Evolutionary conservation across 805 yeast genomes (phyloP), one percentile per base, ranked within the genome.

Genomic region (Tetrapisispora phaffii): DNA sequence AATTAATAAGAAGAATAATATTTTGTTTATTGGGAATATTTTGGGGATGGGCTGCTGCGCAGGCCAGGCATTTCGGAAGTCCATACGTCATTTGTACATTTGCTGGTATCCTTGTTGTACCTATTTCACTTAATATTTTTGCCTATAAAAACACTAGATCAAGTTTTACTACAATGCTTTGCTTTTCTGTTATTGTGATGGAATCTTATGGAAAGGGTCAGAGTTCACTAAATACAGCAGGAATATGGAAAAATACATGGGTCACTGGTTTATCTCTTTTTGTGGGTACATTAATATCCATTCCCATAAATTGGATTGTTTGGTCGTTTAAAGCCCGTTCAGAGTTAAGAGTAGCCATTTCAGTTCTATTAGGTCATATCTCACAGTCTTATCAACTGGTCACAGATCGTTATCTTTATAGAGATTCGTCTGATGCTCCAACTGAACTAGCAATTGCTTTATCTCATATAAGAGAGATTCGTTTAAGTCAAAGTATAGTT

Each of bases 281-380:
- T 12, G 60, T 73, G n/a, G 71, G 74, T 13, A 50, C 71, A 12
- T 21, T 61, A 8, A 46, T 65, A 0, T 57, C 76, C 0, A 58
- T 70, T 22, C 50, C 68, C 1, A 55, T 68, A 6, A 71, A 68
- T 45, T 72, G 76, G 74, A 39, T 71, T 0, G 52, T 73, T 13
- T 73, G 77, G 76, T 73, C 78, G 1, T 72, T 71, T 51, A 62
- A 62, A 20, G 73, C 77, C 3, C 65, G 70, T 34, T 60, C 58
- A 9, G 75, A 72, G 44, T 58, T 73, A 5, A 63, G 70, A 29
- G 44, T 58, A 2, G 67, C 75, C 0, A 54, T 68, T 19, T 57
- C 76, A 0, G 59, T 66, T 1, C 48, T 74, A 33, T 51, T 74
- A 10, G 57, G 66, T 4, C 71, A 74, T 47, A 57, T 74, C 21